Conservation (phyloP, 1,284 basidiomycete genomes). For the Sparassis latifolia region DNA sequence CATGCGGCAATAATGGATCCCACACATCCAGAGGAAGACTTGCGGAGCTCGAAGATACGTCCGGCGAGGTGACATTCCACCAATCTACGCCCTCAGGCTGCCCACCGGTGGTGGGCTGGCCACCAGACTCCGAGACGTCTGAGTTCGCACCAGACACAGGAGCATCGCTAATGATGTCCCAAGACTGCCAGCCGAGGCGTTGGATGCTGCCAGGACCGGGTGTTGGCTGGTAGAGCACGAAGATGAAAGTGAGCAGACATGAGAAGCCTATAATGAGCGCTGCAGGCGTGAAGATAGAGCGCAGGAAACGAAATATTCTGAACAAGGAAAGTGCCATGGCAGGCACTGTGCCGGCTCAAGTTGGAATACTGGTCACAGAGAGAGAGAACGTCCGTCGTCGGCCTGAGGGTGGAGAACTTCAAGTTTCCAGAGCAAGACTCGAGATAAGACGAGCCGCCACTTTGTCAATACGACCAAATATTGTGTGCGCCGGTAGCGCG, state of each 20-base stretch:
- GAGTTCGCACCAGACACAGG: background rate
- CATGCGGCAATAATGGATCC: constrained; percentile 75
- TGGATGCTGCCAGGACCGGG: constrained; percentile 66
- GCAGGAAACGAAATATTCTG: constrained; percentile 35
- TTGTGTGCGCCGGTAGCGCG: too few relatives aligned
- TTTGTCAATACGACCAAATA: constrained; percentile 1
- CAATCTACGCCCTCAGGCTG: constrained; percentile 45
- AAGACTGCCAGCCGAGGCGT: constrained; percentile 86
- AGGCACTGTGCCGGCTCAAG: constrained; percentile 1
- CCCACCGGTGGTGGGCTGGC: constrained; percentile 6
- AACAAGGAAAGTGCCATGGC: constrained; percentile 23
- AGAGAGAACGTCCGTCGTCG: too few relatives aligned
- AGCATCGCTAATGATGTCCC: constrained; percentile 53
- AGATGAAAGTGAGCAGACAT: constrained; percentile 65
- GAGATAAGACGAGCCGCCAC: background rate
- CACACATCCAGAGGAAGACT: constrained; percentile 79
- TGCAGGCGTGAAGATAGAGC: constrained; percentile 49
- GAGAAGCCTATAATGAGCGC: constrained; percentile 60
- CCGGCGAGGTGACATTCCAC: constrained; percentile 52
- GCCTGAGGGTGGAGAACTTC: too few relatives aligned
- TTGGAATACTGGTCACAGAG: background rate
- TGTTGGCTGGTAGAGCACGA: constrained; percentile 71
- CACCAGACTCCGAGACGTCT: background rate
- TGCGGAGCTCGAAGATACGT: constrained; percentile 31
- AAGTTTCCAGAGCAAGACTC: too few relatives aligned